Base-by-base conservation (phyloP, 129 eudicot genomes). In the Silybum marianum region DNA sequence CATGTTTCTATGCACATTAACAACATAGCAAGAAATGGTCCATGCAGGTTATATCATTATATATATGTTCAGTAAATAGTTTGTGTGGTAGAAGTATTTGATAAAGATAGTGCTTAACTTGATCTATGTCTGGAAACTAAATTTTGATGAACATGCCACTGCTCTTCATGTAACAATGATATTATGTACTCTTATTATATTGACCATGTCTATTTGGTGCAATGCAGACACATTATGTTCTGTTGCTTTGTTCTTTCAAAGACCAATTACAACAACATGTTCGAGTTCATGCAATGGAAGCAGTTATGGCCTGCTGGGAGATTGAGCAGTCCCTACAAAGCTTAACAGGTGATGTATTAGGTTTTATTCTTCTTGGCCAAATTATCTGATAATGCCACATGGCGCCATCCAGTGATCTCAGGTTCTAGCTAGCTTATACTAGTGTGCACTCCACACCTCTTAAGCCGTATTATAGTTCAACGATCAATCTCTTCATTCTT, bases 221-320 rank as follows among this genome's bases (percentile, higher is more conserved):
- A 75, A 60, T 91, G 88, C 74, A 93, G 98, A 93, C 98, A 39
- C 94, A 93, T 84, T 93, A 93, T 72, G 98, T 93, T 77, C 82
- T 93, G 54, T 82, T 93, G 84, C 94, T 93, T 46, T 93, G 94
- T 89, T 89, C 96, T 18, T 93, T 93, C 63, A 93, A 93, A 88
- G 98, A 93, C 71, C 98, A 93, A 73, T 85, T 93, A 48, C 97
- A 93, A 78, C 98, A 91, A 74, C 96, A 93, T 79, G 98, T 93
- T 65, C 94, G 98, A 30, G 94, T 93, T 25, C 98, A 93, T 83
- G 98, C 98, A 40, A 93, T 93, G 98, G 98, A 93, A 83, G 97
- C 98, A 72, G 98, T 93, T 46, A 93, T 93, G 98, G 97, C 98
- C 30, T 93, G 98, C 86, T 93, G 98, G 98, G 96, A 93, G 82